These are phyloP conservation scores for Heterobasidion occidentale DNA, from an alignment of 1,284 basidiomycete genomes.

Conservation along the genomic window DNA sequence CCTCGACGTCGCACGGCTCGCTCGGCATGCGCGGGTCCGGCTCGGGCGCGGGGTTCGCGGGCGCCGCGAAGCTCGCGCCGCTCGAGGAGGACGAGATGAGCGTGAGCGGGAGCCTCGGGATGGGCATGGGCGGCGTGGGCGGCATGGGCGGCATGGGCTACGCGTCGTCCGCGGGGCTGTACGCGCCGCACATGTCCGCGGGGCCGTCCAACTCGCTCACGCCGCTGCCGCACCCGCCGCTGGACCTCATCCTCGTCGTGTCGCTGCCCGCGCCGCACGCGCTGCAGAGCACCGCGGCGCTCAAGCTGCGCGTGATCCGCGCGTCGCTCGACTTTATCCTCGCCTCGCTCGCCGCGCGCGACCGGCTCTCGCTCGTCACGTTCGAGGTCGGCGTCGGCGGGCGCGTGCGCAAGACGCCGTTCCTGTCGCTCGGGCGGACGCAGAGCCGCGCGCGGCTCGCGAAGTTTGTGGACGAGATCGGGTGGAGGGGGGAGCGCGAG, in stretches of 20 bases:
- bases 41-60: slow-evolving; percentile 6
- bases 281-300: slow-evolving; percentile 68
- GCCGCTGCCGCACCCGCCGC: slow-evolving; percentile 77
- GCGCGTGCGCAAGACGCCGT: slow-evolving; percentile 81
- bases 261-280: slow-evolving; percentile 73
- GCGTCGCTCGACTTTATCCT: slow-evolving; percentile 80
- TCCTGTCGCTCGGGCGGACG: slow-evolving; percentile 64
- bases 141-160: background rate
- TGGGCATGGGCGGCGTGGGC: slow-evolving; percentile 12
- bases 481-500: slow-evolving; percentile 26
- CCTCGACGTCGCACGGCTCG: slow-evolving; percentile 47
- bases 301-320: slow-evolving; percentile 83
- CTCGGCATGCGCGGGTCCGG: slow-evolving; percentile 6
- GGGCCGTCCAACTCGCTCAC: slow-evolving; percentile 72
- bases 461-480: slow-evolving; percentile 72
- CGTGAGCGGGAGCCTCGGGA: too few species aligned
- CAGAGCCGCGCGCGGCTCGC: slow-evolving; percentile 66
- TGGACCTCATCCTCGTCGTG: slow-evolving; percentile 89
- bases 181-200: slow-evolving; percentile 69
- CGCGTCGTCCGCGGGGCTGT: slow-evolving; percentile 36
- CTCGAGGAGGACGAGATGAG: slow-evolving; percentile 64
- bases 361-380: slow-evolving; percentile 81
- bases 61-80: slow-evolving; percentile 33
- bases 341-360: slow-evolving; percentile 64
- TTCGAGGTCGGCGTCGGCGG: slow-evolving; percentile 82